A percentile compares a stretch with the other conserved stretches of the same genome.
phyloP scores from a whole-genome alignment of 2,329 filamentous ascomycete genomes.

The Cryphonectria japonica region DNA sequence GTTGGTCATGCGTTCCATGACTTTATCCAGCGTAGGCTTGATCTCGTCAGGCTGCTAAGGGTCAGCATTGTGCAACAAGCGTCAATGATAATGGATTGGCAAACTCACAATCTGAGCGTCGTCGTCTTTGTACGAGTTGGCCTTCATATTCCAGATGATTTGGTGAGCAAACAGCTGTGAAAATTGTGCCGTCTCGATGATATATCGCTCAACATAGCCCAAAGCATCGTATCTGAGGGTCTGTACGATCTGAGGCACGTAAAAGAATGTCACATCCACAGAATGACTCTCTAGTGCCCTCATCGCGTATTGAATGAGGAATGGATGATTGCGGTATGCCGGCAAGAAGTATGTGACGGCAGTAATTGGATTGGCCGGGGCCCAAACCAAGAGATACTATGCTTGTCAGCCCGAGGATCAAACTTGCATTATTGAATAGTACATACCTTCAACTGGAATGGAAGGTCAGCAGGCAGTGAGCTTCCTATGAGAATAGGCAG shows the following conservation, averaged over 20 bases:
- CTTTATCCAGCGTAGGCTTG: constrained; percentile 90
- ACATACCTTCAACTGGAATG: constrained; percentile 78
- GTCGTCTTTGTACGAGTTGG: constrained; percentile 97
- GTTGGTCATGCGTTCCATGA: constrained; percentile 80
- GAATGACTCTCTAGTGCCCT: constrained; percentile 90
- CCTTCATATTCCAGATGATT: constrained; percentile 99
- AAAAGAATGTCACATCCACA: constrained; percentile 98
- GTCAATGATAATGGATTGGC: background rate
- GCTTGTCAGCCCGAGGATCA: constrained; percentile 34
- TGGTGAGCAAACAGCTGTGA: constrained; percentile 99
- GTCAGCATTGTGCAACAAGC: constrained; percentile 30
- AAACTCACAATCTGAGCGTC: constrained; percentile 73
- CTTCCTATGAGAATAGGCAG: constrained; percentile 80
- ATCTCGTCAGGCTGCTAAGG: constrained; percentile 74
- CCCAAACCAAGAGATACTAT: constrained; percentile 90
- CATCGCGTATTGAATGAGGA: constrained; percentile 96
- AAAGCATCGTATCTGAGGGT: constrained; percentile 89
- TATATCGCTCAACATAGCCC: constrained; percentile 95
- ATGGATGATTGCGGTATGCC: constrained; percentile 87
- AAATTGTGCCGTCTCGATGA: constrained; percentile 93
- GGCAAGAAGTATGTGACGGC: constrained; percentile 93
- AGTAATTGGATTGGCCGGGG: constrained; percentile 87
- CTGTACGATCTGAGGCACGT: constrained; percentile 97
- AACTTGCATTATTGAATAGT: constrained; percentile 9
- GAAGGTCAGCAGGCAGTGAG: constrained; percentile 76